phyloP scores from a whole-genome alignment of 768 basidiomycete genomes.

The Boletus reticuloceps region DNA sequence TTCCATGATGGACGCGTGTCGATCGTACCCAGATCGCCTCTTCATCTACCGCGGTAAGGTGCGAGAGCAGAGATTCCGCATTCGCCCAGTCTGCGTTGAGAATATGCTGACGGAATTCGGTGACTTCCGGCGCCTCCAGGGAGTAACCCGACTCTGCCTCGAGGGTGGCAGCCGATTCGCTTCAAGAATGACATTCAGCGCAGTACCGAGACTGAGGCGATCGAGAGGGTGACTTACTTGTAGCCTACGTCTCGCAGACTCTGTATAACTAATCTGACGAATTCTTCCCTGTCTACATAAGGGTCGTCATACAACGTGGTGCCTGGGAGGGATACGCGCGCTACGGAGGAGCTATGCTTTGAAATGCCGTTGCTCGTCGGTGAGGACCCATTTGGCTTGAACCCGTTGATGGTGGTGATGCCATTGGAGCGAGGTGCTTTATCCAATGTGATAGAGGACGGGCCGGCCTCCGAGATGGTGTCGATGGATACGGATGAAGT shows the following conservation, averaged over 20 bases:
- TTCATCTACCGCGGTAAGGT: conserved; percentile 66
- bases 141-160: conserved; percentile 92
- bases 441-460: conserved; percentile 45
- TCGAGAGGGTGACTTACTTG: conserved; percentile 41
- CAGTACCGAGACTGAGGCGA: conserved; percentile 7
- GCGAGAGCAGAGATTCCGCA: conserved; percentile 66
- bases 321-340: conserved; percentile 67
- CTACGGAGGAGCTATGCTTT: conserved; percentile 48
- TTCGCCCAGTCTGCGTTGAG: conserved; percentile 78
- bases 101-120: conserved; percentile 77
- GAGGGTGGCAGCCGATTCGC: conserved; percentile 83
- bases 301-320: conserved; percentile 77
- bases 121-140: conserved; percentile 74
- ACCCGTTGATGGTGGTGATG: conserved; percentile 44
- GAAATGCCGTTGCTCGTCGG: conserved; percentile 47
- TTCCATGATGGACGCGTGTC: conserved; percentile 23
- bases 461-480: conserved; percentile 46
- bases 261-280: conserved; percentile 85
- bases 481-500: conserved; percentile 45
- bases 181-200: conserved; percentile 33
- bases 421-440: conserved; percentile 32
- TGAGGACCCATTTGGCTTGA: conserved; percentile 36
- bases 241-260: conserved; percentile 87
- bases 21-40: conserved; percentile 63
- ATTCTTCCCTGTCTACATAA: conserved; percentile 83